These are phyloP conservation scores for Solanum etuberosum DNA, from an alignment of 257 asterid species.

Conservation along the genomic window DNA sequence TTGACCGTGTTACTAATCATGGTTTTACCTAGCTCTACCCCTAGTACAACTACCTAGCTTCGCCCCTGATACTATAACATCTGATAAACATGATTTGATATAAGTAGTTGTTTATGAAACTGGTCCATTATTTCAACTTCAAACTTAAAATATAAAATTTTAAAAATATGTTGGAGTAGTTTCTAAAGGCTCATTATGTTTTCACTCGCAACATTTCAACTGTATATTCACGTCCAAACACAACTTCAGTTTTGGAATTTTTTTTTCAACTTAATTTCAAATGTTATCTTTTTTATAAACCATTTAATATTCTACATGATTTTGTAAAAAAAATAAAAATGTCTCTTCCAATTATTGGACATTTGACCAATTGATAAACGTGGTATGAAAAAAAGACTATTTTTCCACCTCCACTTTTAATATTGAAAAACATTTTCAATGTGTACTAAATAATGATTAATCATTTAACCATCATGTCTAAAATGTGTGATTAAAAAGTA, in stretches of 20 bases:
- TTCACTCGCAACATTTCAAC: not conserved
- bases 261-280: not conserved
- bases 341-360: not conserved
- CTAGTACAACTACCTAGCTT: too few species aligned
- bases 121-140: not conserved
- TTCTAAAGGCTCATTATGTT: not conserved
- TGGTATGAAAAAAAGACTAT: not conserved
- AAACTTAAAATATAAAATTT: not conserved
- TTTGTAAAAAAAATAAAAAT: too few species aligned
- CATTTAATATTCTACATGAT: not conserved
- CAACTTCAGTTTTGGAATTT: too few species aligned
- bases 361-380: not conserved
- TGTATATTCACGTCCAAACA: too few species aligned
- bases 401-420: not conserved
- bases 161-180: not conserved
- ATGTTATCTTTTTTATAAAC: not conserved
- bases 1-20: not conserved
- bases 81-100: too few species aligned
- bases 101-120: not conserved
- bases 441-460: not conserved
- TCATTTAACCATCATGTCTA: not conserved
- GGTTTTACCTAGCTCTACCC: not conserved
- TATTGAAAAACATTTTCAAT: not conserved
- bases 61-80: not conserved
- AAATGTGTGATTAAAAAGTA: not conserved